Conservation (phyloP, 1,284 basidiomycete genomes). For the Puccinia polysora region DNA sequence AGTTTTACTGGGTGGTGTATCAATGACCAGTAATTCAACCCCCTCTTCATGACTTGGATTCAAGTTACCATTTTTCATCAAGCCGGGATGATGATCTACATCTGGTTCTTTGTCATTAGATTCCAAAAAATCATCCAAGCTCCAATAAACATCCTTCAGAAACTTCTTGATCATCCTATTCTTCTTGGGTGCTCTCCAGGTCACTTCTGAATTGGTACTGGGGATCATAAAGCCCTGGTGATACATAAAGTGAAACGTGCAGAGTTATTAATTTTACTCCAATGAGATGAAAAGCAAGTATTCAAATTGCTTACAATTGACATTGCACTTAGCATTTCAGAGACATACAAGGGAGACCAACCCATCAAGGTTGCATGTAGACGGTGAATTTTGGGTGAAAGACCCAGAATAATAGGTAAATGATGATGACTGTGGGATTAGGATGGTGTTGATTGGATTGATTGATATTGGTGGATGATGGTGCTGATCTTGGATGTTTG, state of each 20-base stretch:
- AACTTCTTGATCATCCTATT: too few relatives aligned
- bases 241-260: neutral
- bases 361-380: slow-evolving; percentile 89
- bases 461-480: too few relatives aligned
- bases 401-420: slow-evolving; percentile 90
- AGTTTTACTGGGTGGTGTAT: slow-evolving; percentile 95
- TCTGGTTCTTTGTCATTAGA: too few relatives aligned
- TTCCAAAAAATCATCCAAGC: slow-evolving; percentile 56
- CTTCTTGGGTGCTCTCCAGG: slow-evolving; percentile 99
- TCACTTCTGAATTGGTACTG: slow-evolving; percentile 79
- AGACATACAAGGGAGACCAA: slow-evolving; percentile 96
- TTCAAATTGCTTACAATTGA: too few relatives aligned
- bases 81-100: slow-evolving; percentile 46
- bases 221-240: slow-evolving; percentile 80
- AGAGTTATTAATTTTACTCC: too few relatives aligned
- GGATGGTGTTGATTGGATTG: too few relatives aligned
- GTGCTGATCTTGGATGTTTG: slow-evolving; percentile 94
- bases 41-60: slow-evolving; percentile 42
- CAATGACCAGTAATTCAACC: slow-evolving; percentile 89
- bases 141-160: slow-evolving; percentile 99
- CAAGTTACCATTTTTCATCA: too few relatives aligned
- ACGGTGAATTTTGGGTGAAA: slow-evolving; percentile 65
- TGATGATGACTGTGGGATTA: too few relatives aligned
- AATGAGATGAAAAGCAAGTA: too few relatives aligned
- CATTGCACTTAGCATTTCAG: slow-evolving; percentile 91